These are phyloP conservation scores for Maudiozyma serrabonitensis DNA, from an alignment of 805 yeast genomes.

Conservation along the genomic window DNA sequence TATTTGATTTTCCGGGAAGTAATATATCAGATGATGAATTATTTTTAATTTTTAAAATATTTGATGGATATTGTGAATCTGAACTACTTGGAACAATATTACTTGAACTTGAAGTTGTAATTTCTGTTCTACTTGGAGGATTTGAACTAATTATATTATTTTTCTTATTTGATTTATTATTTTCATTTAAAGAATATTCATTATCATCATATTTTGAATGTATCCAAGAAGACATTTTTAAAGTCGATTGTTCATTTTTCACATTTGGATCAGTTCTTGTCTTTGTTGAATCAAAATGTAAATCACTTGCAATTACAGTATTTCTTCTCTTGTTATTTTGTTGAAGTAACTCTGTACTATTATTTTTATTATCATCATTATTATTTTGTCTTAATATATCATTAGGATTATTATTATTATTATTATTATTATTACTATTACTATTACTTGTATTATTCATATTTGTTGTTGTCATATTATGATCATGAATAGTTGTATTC, in stretches of 20 bases:
- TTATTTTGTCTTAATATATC: neutral
- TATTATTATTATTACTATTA: neutral
- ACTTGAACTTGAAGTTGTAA: neutral
- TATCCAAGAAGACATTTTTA: slow-evolving; percentile 19
- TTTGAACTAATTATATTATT: neutral
- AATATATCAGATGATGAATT: neutral
- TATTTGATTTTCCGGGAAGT: too few species aligned
- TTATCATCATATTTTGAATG: slow-evolving; percentile 17
- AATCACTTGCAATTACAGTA: slow-evolving; percentile 5
- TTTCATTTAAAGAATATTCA: slow-evolving; percentile 15
- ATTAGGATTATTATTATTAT: neutral
- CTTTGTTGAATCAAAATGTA: slow-evolving; percentile 18
- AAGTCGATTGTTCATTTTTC: slow-evolving; percentile 8
- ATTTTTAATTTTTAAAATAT: neutral
- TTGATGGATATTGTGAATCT: too few species aligned
- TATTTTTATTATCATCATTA: neutral
- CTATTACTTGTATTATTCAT: too few species aligned
- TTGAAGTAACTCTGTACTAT: neutral
- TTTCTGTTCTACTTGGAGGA: neutral
- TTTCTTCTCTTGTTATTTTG: neutral
- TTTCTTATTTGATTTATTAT: neutral
- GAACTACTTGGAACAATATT: neutral
- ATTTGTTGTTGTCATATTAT: too few species aligned
- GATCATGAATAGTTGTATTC: too few species aligned
- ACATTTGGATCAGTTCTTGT: slow-evolving; percentile 20